Evolutionary conservation across 2,329 filamentous ascomycete genomes (phyloP).

Genomic region (Chrysosporium queenslandicum): DNA sequence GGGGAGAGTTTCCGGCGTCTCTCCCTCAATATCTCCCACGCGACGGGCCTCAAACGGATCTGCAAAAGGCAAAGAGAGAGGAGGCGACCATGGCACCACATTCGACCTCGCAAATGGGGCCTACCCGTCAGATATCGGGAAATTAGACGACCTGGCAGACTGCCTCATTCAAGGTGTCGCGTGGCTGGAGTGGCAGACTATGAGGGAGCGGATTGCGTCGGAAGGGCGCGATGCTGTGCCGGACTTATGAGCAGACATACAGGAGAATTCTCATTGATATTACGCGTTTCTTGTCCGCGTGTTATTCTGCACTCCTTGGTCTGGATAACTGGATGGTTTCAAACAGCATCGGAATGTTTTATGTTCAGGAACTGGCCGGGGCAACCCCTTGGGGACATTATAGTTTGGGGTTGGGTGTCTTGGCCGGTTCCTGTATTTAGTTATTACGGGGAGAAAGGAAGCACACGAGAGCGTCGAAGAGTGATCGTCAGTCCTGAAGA

Average conservation of each 20-base stretch:
- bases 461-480: no score
- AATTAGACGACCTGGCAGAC: constrained; percentile 74
- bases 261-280: not conserved
- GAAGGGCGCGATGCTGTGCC: constrained; percentile 17
- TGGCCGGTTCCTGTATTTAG: no score
- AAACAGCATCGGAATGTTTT: not conserved
- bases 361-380: not conserved
- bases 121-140: constrained; percentile 31
- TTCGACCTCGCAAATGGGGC: constrained; percentile 9
- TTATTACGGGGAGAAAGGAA: no score
- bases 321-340: not conserved
- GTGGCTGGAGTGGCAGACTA: constrained; percentile 62
- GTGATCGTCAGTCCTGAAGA: not conserved
- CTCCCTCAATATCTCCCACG: not conserved
- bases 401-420: no score
- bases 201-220: constrained; percentile 23
- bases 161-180: constrained; percentile 67
- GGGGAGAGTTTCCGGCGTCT: no score
- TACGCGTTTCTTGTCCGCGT: not conserved
- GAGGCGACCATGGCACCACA: not conserved
- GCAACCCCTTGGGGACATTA: no score
- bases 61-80: not conserved
- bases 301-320: not conserved
- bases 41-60: constrained; percentile 17
- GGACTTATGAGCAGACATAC: not conserved